phyloP scores from a whole-genome alignment of 371 early-diverging fungal species.

The Apophysomyces elegans region DNA sequence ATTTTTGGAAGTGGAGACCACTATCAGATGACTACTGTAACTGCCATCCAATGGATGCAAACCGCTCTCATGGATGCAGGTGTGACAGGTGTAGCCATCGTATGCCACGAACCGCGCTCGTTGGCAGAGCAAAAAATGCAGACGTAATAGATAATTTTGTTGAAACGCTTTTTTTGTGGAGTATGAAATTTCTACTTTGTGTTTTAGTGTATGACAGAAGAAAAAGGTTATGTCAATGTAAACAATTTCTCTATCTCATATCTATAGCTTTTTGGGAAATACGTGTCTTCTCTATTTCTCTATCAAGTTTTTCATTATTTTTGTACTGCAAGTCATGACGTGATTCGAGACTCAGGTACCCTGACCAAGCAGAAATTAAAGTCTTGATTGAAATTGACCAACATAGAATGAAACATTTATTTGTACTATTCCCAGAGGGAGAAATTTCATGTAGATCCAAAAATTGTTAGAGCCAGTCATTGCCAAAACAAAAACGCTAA shows the following conservation, averaged over 20 bases:
- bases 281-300: not conserved
- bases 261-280: not conserved
- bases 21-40: conserved; percentile 58
- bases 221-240: not conserved
- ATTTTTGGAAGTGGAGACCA: conserved; percentile 63
- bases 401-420: not conserved
- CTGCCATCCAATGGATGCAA: conserved; percentile 62
- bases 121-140: conserved; percentile 59
- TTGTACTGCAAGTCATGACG: not conserved
- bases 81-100: conserved; percentile 44
- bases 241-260: not conserved
- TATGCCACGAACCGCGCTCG: conserved; percentile 59
- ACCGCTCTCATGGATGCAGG: conserved; percentile 56
- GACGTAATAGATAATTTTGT: conserved; percentile 1
- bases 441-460: not conserved
- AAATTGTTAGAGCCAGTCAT: conserved; percentile 7
- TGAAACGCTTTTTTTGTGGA: conserved; percentile 7
- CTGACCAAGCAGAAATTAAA: not conserved
- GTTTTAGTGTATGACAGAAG: conserved; percentile 6
- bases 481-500: conserved; percentile 1
- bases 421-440: conserved; percentile 5
- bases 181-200: conserved; percentile 5
- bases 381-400: not conserved
- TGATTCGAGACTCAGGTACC: conserved; percentile 3
- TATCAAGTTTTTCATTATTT: not conserved